phyloP scores from a whole-genome alignment of 345 rosid species.

The Populus davidiana region DNA sequence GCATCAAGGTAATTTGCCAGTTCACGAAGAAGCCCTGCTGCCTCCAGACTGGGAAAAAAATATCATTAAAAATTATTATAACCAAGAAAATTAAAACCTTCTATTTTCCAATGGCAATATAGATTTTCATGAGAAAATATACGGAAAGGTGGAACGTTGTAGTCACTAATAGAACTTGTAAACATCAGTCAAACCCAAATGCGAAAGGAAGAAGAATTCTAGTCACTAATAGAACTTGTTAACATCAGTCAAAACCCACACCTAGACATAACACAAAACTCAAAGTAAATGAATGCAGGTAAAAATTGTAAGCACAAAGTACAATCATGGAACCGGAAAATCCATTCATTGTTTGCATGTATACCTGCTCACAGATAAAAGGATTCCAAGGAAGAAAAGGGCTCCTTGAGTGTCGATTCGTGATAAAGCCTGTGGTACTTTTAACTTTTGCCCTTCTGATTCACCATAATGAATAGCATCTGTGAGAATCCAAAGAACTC shows the following conservation, averaged over 20 bases:
- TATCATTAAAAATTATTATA: background rate
- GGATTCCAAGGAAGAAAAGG: conserved; percentile 93
- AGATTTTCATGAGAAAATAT: background rate
- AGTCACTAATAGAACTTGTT: background rate
- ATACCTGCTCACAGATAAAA: conserved; percentile 88
- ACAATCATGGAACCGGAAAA: background rate
- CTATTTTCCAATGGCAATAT: background rate
- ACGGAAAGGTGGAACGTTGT: background rate
- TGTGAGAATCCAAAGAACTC: conserved; percentile 94
- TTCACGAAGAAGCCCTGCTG: conserved; percentile 88
- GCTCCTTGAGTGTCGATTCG: conserved; percentile 91
- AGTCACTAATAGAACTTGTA: background rate
- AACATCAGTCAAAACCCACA: background rate
- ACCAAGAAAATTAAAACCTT: background rate
- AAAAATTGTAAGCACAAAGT: background rate
- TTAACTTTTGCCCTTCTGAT: conserved; percentile 79
- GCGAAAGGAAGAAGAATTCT: background rate
- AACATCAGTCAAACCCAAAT: background rate
- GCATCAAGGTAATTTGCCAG: conserved; percentile 91
- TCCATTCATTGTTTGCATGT: background rate
- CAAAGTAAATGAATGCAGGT: background rate
- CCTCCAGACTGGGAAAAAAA: conserved; percentile 59
- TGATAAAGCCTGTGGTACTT: conserved; percentile 94
- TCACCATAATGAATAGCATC: conserved; percentile 96
- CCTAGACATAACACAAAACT: background rate